A percentile compares a stretch with the other conserved stretches of the same genome.
Conservation (phyloP, 2,329 filamentous ascomycete genomes). For the Bipolaris sorokiniana region DNA sequence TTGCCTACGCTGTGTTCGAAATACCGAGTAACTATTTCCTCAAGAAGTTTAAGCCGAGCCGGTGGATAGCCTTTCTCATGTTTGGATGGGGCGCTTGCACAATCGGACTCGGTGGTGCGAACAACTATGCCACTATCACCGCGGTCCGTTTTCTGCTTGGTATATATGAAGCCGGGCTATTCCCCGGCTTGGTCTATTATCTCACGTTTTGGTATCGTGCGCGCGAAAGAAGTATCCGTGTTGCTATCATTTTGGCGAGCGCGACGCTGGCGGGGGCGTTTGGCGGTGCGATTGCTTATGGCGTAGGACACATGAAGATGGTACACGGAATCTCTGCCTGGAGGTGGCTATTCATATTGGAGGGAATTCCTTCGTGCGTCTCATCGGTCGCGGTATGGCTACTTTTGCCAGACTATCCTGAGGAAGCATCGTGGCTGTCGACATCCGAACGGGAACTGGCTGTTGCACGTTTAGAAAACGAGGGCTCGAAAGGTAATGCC, state of each 20-base stretch:
- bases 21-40: constrained; percentile 66
- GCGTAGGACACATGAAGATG: constrained; percentile 51
- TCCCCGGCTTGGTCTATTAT: constrained; percentile 56
- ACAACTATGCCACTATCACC: constrained; percentile 52
- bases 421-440: constrained; percentile 55
- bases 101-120: constrained; percentile 54
- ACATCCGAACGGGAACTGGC: constrained; percentile 47
- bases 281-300: constrained; percentile 63
- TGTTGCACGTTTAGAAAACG: constrained; percentile 50
- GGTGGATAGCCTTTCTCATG: constrained; percentile 54
- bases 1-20: constrained; percentile 50
- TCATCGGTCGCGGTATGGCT: constrained; percentile 50
- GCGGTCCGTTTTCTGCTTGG: constrained; percentile 52
- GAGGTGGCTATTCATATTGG: constrained; percentile 37
- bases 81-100: constrained; percentile 52
- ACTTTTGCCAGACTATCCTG: constrained; percentile 57
- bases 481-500: constrained; percentile 52
- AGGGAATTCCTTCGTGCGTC: constrained; percentile 32
- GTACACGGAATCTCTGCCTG: constrained; percentile 44
- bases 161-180: constrained; percentile 35
- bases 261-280: constrained; percentile 64
- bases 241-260: constrained; percentile 63
- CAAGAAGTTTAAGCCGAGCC: constrained; percentile 60
- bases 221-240: constrained; percentile 63
- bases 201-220: constrained; percentile 63